phyloP scores from a whole-genome alignment of 805 yeast genomes.

The Candida michaelii region DNA sequence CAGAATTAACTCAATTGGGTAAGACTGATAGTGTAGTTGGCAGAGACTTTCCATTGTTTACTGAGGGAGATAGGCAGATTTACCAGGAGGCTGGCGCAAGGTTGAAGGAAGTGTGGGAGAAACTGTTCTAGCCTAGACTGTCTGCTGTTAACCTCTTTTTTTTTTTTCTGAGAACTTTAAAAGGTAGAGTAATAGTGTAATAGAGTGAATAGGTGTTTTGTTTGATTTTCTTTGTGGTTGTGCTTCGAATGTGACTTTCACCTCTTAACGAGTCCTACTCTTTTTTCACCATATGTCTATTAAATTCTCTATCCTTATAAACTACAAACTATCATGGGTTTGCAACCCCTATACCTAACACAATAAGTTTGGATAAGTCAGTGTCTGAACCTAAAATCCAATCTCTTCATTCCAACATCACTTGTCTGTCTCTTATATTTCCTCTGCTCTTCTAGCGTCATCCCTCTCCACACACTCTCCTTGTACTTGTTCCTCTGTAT shows the following conservation, averaged over 20 bases:
- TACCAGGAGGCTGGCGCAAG: not conserved
- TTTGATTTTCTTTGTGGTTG: too few relatives aligned
- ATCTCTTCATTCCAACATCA: constrained; percentile 58
- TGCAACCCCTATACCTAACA: too few relatives aligned
- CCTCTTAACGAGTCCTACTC: too few relatives aligned
- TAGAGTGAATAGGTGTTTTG: too few relatives aligned
- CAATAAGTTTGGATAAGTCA: constrained; percentile 12
- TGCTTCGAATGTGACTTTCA: too few relatives aligned
- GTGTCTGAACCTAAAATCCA: constrained; percentile 46
- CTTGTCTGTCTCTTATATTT: constrained; percentile 33
- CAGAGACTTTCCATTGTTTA: not conserved
- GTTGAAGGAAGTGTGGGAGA: not conserved
- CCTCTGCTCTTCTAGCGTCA: constrained; percentile 19
- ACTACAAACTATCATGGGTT: too few relatives aligned
- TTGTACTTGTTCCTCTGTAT: constrained; percentile 20
- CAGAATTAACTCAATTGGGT: constrained; percentile 25
- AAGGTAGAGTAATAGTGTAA: too few relatives aligned
- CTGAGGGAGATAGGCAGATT: not conserved
- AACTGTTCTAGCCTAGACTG: too few relatives aligned
- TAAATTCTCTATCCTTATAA: too few relatives aligned
- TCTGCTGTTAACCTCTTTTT: too few relatives aligned
- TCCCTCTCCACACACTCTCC: constrained; percentile 18
- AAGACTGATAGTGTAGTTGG: constrained; percentile 12
- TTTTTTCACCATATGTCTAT: too few relatives aligned
- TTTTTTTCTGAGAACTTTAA: too few relatives aligned